These are phyloP conservation scores for Chalaropsis ovoidea DNA, from an alignment of 2,329 filamentous ascomycete species.

Conservation along the genomic window DNA sequence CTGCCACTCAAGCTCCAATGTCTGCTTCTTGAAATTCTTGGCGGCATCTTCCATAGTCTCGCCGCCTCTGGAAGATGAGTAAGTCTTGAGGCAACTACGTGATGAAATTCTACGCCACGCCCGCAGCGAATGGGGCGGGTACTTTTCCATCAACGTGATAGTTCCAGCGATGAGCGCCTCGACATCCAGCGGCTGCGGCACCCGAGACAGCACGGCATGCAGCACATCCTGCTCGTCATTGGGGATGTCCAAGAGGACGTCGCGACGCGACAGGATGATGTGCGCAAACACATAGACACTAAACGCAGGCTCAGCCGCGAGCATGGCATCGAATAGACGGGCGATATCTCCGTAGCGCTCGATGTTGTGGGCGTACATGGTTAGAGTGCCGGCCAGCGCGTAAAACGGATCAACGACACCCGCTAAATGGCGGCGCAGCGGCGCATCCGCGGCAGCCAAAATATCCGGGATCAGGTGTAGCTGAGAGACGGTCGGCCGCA, in stretches of 20 bases:
- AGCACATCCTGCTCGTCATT: conserved; percentile 84
- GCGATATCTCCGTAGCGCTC: conserved; percentile 81
- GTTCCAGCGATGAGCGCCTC: conserved; percentile 64
- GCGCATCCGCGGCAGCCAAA: conserved; percentile 59
- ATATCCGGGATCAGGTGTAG: conserved; percentile 81
- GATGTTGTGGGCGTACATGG: conserved; percentile 94
- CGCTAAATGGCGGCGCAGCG: conserved; percentile 64
- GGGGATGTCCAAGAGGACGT: conserved; percentile 77
- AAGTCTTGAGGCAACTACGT: conserved; percentile 78
- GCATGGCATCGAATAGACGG: conserved; percentile 81
- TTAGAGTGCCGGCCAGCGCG: conserved; percentile 83
- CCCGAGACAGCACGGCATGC: conserved; percentile 74
- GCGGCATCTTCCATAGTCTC: conserved; percentile 54
- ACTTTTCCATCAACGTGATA: conserved; percentile 48
- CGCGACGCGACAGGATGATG: conserved; percentile 68
- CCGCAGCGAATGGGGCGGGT: conserved; percentile 63
- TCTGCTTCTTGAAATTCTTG: conserved; percentile 59
- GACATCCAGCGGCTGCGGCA: conserved; percentile 70
- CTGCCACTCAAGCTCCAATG: conserved; percentile 48
- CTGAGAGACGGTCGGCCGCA: conserved; percentile 71
- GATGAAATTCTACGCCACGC: conserved; percentile 63
- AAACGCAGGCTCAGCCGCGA: conserved; percentile 79
- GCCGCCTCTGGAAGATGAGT: conserved; percentile 44
- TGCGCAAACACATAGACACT: conserved; percentile 86
- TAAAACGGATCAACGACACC: conserved; percentile 77